phyloP scores from a whole-genome alignment of 768 basidiomycete species.

The Panus rudis region DNA sequence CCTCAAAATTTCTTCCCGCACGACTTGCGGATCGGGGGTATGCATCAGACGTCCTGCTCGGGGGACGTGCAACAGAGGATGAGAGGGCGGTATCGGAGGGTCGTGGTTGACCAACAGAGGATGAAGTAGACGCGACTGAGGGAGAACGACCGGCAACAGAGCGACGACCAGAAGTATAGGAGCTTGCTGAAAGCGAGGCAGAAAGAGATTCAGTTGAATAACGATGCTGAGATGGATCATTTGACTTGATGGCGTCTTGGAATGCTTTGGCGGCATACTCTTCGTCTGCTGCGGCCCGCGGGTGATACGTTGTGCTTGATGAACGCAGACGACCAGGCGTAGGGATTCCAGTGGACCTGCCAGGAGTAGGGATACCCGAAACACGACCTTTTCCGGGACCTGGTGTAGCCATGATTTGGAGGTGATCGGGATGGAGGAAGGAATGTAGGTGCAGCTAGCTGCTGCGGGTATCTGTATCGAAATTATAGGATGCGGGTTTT shows the following conservation, averaged over 20 bases:
- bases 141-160: slow-evolving; percentile 51
- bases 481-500: no score
- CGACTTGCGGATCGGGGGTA: slow-evolving; percentile 41
- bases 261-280: slow-evolving; percentile 68
- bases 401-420: slow-evolving; percentile 26
- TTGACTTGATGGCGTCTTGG: slow-evolving; percentile 71
- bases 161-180: slow-evolving; percentile 35
- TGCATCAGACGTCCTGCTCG: slow-evolving; percentile 62
- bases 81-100: slow-evolving; percentile 25
- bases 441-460: no score
- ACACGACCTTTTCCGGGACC: slow-evolving; percentile 37
- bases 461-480: no score
- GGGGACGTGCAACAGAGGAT: slow-evolving; percentile 38
- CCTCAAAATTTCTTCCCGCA: slow-evolving; percentile 42
- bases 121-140: slow-evolving; percentile 54
- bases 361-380: slow-evolving; percentile 42
- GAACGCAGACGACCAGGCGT: slow-evolving; percentile 71
- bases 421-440: no score
- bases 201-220: slow-evolving; percentile 33
- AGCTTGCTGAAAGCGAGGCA: slow-evolving; percentile 37
- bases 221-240: slow-evolving; percentile 72
- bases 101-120: slow-evolving; percentile 24
- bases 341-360: slow-evolving; percentile 46
- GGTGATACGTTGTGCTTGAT: slow-evolving; percentile 33
- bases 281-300: slow-evolving; percentile 35